Evolutionary conservation across 805 yeast species (phyloP).

Genomic region (Phaffomyces antillensis): DNA sequence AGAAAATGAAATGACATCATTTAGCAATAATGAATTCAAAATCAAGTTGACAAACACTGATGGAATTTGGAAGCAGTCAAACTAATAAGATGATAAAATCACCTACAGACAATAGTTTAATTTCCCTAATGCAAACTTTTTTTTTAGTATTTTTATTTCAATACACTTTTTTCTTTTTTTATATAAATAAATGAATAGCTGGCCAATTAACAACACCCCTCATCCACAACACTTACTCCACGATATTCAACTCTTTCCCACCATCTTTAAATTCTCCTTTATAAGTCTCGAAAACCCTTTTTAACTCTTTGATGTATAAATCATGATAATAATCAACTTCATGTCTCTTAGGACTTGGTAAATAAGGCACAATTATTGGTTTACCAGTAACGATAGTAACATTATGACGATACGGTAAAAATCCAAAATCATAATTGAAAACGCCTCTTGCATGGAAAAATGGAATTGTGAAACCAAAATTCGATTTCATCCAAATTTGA

Average conservation of each 20-base stretch:
- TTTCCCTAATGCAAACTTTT: background rate
- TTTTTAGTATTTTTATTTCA: background rate
- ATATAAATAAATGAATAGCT: background rate
- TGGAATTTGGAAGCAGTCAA: background rate
- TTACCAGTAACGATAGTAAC: slow-evolving; percentile 69
- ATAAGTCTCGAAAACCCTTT: slow-evolving; percentile 58
- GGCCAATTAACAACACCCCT: no score
- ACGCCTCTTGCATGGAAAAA: slow-evolving; percentile 88
- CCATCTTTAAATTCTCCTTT: slow-evolving; percentile 39
- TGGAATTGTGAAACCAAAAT: slow-evolving; percentile 81
- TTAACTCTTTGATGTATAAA: slow-evolving; percentile 57
- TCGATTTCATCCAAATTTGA: slow-evolving; percentile 67
- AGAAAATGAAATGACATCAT: background rate
- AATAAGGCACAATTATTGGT: slow-evolving; percentile 54
- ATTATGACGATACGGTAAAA: slow-evolving; percentile 78
- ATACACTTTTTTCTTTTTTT: no score
- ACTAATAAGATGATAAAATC: background rate
- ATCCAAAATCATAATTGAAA: slow-evolving; percentile 87
- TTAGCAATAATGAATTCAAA: background rate
- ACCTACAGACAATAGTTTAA: background rate
- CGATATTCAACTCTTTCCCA: slow-evolving; percentile 16
- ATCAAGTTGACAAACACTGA: background rate
- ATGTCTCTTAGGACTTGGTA: slow-evolving; percentile 36
- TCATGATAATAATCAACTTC: slow-evolving; percentile 66
- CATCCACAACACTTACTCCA: slow-evolving; percentile 13